Base-by-base conservation (phyloP, 179 eudicot species). In the Pouteria campechiana region DNA sequence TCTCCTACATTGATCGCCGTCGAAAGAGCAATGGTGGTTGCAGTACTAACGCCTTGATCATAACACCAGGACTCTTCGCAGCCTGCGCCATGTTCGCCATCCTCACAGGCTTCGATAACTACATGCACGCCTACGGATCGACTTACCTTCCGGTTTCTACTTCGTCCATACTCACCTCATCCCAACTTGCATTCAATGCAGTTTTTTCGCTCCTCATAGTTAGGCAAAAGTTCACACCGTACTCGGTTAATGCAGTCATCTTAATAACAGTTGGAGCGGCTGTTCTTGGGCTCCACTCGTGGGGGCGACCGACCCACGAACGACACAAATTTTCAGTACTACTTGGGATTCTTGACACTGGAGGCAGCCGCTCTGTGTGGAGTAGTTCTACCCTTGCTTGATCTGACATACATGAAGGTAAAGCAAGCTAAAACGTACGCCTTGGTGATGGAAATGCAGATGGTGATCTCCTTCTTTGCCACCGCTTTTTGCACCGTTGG, bases 181-280 rank as follows among this genome's bases (percentile, higher is more conserved):
- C 90, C 0, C 85, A 77, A 18, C 55, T 81, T 25, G 86, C 67
- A 1, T 81, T 81, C 46, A 74, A 81, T 16, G 82, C 92, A 1
- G 54, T 41, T 3, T 81, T 78, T 44, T 72, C 85, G 13, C 73
- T 51, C 9, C 2, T 79, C 0, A 21, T 79, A 2, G 83, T 79
- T 0, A 52, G 37, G 20, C 89, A 76, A 37, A 70, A 65, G 41
- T 72, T 79, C 57, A 73, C 78, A 2, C 40, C 75, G 1, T 76
- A 24, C 40, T 68, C 77, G 13, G 34, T 64, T 6, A 81, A 81
- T 41, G 73, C 86, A 0, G 71, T 81, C 1, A 74, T 69, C 4
- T 44, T 81, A 20, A 60, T n/a, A n/a, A 81, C 82, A 12, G 44
- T 81, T 11, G 92, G 76, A 3, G 74, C 92, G 1, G 61, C 53